These are phyloP conservation scores for Ananas comosus DNA, from an alignment of 176 grass and related monocot genomes.

Conservation along the genomic window DNA sequence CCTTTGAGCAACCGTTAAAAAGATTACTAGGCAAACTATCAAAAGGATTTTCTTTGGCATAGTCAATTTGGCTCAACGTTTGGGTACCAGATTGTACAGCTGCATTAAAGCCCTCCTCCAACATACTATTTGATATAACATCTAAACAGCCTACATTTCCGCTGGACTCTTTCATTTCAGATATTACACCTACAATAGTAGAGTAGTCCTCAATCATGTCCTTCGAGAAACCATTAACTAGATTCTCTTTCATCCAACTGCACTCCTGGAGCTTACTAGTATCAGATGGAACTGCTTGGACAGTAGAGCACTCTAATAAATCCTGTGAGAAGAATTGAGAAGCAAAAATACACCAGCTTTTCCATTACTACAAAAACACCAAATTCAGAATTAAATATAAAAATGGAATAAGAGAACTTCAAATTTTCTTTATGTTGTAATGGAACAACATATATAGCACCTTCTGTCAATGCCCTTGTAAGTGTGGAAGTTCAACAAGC, in stretches of 20 bases:
- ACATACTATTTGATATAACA: too few species aligned
- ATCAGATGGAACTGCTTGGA: slow-evolving; percentile 20
- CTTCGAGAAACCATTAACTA: slow-evolving; percentile 9
- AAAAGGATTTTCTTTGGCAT: too few species aligned
- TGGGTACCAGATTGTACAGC: too few species aligned
- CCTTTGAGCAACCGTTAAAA: neutral
- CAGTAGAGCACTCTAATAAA: slow-evolving; percentile 18
- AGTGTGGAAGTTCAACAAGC: neutral
- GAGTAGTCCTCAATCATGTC: slow-evolving; percentile 22
- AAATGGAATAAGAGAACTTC: neutral
- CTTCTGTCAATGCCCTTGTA: neutral
- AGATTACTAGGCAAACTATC: neutral
- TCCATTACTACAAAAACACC: neutral
- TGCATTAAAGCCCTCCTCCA: too few species aligned
- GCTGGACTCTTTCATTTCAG: neutral
- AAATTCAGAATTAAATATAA: neutral
- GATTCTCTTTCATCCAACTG: slow-evolving; percentile 17
- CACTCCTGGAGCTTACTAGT: slow-evolving; percentile 10
- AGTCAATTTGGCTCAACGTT: too few species aligned
- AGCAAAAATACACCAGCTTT: neutral
- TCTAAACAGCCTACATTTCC: neutral
- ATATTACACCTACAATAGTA: neutral
- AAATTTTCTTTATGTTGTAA: neutral
- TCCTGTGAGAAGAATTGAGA: slow-evolving; percentile 26
- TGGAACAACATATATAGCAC: neutral